These are phyloP conservation scores for Didymella keratinophila DNA, from an alignment of 2,329 filamentous ascomycete genomes.

Conservation along the genomic window DNA sequence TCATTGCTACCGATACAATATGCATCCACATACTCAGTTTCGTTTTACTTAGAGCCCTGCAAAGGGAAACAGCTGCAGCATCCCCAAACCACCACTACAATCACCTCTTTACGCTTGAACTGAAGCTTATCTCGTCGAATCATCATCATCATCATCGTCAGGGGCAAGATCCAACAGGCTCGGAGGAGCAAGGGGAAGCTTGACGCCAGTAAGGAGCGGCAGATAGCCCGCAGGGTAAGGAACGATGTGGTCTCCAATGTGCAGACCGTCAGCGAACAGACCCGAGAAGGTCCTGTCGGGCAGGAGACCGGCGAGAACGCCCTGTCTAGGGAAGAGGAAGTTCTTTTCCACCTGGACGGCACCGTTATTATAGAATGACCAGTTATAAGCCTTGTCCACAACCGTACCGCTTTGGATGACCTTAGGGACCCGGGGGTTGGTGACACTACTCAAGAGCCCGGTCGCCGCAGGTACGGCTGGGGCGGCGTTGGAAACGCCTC, in stretches of 20 bases:
- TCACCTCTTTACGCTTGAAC: background rate
- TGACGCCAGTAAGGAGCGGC: slow-evolving; percentile 11
- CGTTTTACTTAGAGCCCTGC: slow-evolving; percentile 2
- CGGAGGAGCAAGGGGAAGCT: slow-evolving; percentile 12
- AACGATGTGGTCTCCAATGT: slow-evolving; percentile 27
- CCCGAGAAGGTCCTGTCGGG: slow-evolving; percentile 23
- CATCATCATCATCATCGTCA: background rate
- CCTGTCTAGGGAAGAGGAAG: slow-evolving; percentile 24
- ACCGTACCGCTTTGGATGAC: slow-evolving; percentile 24
- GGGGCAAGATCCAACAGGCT: slow-evolving; percentile 6
- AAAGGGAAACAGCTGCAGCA: background rate
- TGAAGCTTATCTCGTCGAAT: slow-evolving; percentile 2
- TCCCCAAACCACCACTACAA: background rate
- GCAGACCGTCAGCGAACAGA: slow-evolving; percentile 27
- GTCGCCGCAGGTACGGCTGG: slow-evolving; percentile 12
- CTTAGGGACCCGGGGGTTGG: slow-evolving; percentile 2
- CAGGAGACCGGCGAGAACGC: slow-evolving; percentile 22
- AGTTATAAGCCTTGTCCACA: slow-evolving; percentile 22
- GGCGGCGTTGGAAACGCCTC: slow-evolving; percentile 5
- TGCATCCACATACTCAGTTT: slow-evolving; percentile 1
- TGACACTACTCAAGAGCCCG: slow-evolving; percentile 1
- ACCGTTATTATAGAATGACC: slow-evolving; percentile 26
- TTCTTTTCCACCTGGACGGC: slow-evolving; percentile 26
- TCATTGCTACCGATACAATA: slow-evolving; percentile 1
- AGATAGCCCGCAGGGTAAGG: slow-evolving; percentile 23